Evolutionary conservation across 768 basidiomycete genomes (phyloP), one percentile per base, ranked within the genome.

Genomic region (Boletus rex-veris): DNA sequence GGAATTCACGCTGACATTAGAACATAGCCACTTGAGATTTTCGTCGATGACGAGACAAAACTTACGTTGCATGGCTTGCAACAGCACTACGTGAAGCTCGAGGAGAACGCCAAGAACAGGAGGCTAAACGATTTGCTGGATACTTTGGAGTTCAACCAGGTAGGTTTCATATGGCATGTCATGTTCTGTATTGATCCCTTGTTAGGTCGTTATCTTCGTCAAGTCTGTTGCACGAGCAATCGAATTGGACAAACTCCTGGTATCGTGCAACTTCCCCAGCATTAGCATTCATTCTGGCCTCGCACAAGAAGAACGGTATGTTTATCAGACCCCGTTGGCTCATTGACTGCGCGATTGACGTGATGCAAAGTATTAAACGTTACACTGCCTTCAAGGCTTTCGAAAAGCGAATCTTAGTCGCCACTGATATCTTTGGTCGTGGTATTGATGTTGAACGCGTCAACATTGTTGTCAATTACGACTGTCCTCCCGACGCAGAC

Each of bases 391-490:
- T 99, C 82, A 99, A 99, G 75, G 91, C 92, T 16, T 99, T 99
- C 62, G 97, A 99, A 78, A 99, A 98, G 76, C 93, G 97, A 60
- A 98, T 99, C 60, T 81, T 99, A 18, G 97, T 99, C 39, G 96
- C 95, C 18, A 99, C 97, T 18, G 97, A 99, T 71, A 98, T 99
- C 61, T 99, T 99, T 57, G 97, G 97, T 55, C 92, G 97, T 71
- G 97, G 96, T 60, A 99, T 99, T 60, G 97, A 99, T 75, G 96
- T 99, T 19, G 97, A 99, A 71, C 93, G 97, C 57, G 97, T 99
- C 64, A 99, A 99, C 75, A 98, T 98, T 54, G 97, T 99, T 47
- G 83, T 99, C 77, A 99, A 99, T 74, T 99, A 99, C 69, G 97
- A 99, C 66, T 93, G 90, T 58, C 94, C 97, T 38, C 84, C 88